Conservation (phyloP, 345 rosid species). For the Gossypium turneri region DNA sequence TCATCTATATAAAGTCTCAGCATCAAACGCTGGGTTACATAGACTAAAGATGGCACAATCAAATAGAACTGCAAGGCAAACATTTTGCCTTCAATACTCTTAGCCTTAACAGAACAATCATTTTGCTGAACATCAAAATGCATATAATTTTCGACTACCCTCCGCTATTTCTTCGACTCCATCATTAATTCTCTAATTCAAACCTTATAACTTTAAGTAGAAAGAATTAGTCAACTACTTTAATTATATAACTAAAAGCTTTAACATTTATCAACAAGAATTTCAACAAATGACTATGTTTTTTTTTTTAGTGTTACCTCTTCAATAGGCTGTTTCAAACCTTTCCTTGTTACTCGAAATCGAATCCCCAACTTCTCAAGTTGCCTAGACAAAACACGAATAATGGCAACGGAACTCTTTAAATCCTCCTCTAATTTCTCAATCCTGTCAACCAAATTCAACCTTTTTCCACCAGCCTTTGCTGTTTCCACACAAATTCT, state of each 20-base stretch:
- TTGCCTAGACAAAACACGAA: constrained; percentile 73
- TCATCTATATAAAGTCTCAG: background rate
- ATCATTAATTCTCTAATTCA: background rate
- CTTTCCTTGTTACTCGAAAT: constrained; percentile 69
- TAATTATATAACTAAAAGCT: background rate
- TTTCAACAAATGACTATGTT: background rate
- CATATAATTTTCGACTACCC: background rate
- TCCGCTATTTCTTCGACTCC: background rate
- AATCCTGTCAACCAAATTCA: constrained; percentile 57
- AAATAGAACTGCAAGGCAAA: background rate
- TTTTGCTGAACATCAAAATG: background rate
- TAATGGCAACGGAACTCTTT: constrained; percentile 54
- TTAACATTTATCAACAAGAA: background rate
- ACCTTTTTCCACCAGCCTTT: constrained; percentile 23
- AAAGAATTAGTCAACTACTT: background rate
- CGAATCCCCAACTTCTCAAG: constrained; percentile 88
- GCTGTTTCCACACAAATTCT: constrained; percentile 43
- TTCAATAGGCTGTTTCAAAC: constrained; percentile 73
- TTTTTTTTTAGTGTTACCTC: constrained; percentile 42
- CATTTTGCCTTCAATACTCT: background rate
- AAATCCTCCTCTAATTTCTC: constrained; percentile 87
- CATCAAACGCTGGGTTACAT: background rate
- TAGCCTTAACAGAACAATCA: background rate
- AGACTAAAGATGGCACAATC: background rate
- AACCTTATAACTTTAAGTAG: background rate